A percentile compares a stretch with the other conserved stretches of the same genome.
Conservation (phyloP, 2,329 filamentous ascomycete species). For the Elsinoe necatrix region DNA sequence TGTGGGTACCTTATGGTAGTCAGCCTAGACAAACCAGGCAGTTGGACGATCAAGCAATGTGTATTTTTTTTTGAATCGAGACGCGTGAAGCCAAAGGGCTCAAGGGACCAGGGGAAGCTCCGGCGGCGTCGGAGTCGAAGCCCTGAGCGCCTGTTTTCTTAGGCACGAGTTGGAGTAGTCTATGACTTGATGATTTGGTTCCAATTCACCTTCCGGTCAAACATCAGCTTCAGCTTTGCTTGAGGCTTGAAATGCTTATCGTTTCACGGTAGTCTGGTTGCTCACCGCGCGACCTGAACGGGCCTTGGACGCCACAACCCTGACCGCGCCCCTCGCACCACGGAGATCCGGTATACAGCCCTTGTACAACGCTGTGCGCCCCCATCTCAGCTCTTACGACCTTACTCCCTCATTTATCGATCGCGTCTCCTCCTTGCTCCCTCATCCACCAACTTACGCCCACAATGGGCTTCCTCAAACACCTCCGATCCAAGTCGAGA, state of each 20-base stretch:
- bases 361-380: not conserved
- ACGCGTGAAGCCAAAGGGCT: not conserved
- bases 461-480: constrained; percentile 43
- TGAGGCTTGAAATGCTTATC: not conserved
- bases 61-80: not conserved
- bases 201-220: not conserved
- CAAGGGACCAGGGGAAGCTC: not conserved
- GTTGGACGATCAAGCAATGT: constrained; percentile 3
- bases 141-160: not conserved
- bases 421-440: constrained; percentile 3
- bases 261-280: not conserved
- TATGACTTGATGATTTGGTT: not conserved
- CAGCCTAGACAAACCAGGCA: not conserved
- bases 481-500: constrained; percentile 38
- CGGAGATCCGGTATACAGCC: not conserved
- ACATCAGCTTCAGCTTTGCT: not conserved
- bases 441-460: not conserved
- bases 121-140: not conserved
- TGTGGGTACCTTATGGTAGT: not conserved
- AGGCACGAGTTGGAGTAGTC: not conserved
- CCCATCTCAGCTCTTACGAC: not conserved
- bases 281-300: not conserved
- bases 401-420: not conserved
- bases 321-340: constrained; percentile 7
- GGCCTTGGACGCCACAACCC: not conserved